phyloP scores from a whole-genome alignment of 306 rosid genomes.

The Pachyrhizus erosus region DNA sequence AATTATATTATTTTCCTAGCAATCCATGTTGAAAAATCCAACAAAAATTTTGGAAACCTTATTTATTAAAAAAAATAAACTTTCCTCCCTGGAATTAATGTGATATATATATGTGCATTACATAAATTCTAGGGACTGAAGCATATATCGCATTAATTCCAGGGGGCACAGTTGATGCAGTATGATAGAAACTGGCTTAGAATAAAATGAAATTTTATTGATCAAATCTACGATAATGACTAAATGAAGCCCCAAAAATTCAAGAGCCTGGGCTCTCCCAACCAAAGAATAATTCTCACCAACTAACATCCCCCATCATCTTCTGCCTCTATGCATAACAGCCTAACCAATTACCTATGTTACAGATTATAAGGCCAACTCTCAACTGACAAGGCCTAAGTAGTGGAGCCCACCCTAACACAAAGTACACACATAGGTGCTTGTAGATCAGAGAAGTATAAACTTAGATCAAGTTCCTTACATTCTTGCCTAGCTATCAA shows the following conservation, averaged over 20 bases:
- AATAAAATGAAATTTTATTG: not conserved
- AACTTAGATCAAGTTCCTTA: not conserved
- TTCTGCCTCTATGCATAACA: not conserved
- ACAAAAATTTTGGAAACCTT: not conserved
- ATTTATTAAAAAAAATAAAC: not conserved
- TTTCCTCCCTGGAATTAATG: not conserved
- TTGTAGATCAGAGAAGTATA: not conserved
- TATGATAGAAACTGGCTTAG: not conserved
- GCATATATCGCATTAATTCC: not conserved
- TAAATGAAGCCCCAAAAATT: not conserved
- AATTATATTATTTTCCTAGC: not conserved
- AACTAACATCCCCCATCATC: not conserved
- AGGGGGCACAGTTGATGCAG: not conserved
- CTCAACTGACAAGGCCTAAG: not conserved
- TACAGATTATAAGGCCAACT: not conserved
- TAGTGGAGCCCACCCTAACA: not conserved
- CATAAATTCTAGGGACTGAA: not conserved
- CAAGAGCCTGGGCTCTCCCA: not conserved
- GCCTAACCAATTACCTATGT: not conserved
- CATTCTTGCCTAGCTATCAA: not conserved
- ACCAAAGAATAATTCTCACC: not conserved
- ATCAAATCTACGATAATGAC: not conserved
- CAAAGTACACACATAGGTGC: not conserved
- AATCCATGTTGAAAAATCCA: not conserved
- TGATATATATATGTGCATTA: not conserved